phyloP scores from a whole-genome alignment of 73 alveolate species.

The Diophrys appendiculata region DNA sequence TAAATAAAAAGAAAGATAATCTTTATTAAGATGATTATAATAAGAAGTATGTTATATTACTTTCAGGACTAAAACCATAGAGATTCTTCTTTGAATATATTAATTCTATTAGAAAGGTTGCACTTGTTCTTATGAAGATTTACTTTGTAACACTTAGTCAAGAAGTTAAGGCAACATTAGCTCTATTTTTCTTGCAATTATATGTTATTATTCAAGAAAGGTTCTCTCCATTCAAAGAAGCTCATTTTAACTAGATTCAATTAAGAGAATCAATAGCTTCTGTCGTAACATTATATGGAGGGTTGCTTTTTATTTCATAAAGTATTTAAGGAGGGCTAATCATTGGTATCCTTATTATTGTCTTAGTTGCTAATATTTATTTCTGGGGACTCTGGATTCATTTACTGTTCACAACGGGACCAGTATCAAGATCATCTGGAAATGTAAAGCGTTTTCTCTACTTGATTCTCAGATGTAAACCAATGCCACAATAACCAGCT shows the following conservation, averaged over 20 bases:
- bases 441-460: too few species aligned
- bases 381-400: neutral
- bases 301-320: neutral
- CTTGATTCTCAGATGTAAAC: too few species aligned
- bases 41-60: neutral
- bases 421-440: too few species aligned
- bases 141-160: neutral
- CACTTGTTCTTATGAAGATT: neutral
- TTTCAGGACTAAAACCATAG: neutral
- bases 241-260: neutral
- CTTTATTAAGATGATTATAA: neutral
- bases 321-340: neutral
- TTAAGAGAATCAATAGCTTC: conserved; percentile 6
- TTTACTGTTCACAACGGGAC: neutral
- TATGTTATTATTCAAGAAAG: neutral
- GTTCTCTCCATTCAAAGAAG: neutral
- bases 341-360: neutral
- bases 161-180: neutral
- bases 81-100: neutral
- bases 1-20: neutral
- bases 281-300: neutral
- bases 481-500: too few species aligned
- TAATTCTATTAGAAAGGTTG: conserved; percentile 1
- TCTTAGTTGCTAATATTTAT: neutral
- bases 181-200: neutral